Percentiles rank a stretch among this genome's conserved stretches.
These are phyloP conservation scores for Pelargonium myrrhifolium DNA, from an alignment of 441 rosid species.

Conservation along the genomic window DNA sequence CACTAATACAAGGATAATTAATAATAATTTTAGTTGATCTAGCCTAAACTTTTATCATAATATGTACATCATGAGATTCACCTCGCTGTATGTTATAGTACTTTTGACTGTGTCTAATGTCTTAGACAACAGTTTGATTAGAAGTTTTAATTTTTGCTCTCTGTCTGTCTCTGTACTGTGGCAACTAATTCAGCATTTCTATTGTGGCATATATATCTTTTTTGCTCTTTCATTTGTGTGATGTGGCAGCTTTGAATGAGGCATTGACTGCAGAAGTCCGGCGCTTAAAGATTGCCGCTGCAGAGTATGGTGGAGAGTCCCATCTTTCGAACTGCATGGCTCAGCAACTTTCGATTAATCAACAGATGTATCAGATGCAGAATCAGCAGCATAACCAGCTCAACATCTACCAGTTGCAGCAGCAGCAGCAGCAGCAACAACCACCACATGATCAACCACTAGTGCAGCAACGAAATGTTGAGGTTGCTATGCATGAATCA, in stretches of 20 bases:
- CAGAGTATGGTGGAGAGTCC: neutral
- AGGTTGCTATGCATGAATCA: neutral
- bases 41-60: too few species aligned
- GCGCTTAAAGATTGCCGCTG: neutral
- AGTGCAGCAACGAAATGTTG: neutral
- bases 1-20: too few species aligned
- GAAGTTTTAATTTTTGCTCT: too few species aligned
- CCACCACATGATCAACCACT: neutral
- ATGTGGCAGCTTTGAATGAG: neutral
- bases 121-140: too few species aligned
- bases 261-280: neutral
- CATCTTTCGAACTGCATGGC: conserved; percentile 9
- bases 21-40: too few species aligned
- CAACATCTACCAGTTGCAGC: conserved; percentile 4
- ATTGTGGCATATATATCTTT: neutral
- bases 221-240: neutral
- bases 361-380: neutral
- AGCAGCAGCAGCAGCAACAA: neutral
- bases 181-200: too few species aligned
- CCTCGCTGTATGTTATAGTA: too few species aligned
- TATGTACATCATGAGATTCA: too few species aligned
- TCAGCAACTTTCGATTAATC: conserved; percentile 6
- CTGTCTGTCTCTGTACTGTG: too few species aligned
- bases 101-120: too few species aligned
- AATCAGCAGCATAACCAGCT: conserved; percentile 3